Evolutionary conservation across 768 basidiomycete species (phyloP), one percentile per base, ranked within the genome.

Genomic region (Lactarius tabidus): DNA sequence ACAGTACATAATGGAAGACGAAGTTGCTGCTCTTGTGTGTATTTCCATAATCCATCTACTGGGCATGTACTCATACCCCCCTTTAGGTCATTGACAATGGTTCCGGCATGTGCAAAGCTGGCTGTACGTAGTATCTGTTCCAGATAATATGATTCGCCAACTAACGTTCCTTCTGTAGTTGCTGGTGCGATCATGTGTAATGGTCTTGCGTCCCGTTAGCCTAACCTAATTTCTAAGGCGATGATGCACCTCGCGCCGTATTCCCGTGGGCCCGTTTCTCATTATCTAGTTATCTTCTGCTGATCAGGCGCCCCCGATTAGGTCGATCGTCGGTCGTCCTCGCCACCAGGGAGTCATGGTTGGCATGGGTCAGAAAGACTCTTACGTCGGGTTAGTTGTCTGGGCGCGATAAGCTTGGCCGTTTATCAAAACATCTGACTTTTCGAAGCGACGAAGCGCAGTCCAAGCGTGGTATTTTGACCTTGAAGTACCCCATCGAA

Each of bases 101-200:
- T 75, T 98, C 95, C 74, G 96, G 95, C 79, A 98, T 98, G 95
- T 98, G 96, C 90, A 98, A 98, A 82, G 96, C 96, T 86, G 96
- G 96, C 80, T 93, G 91, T 93, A 77, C 73, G 90, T 88, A 35
- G 23, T 18, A 53, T 59, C 12, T 35, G 5, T 59, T 41, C 39
- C 31, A 35, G 6, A 43, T 36, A 54, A 28, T 31, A 15, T 12
- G 17, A n/a, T n/a, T n/a, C n/a, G n/a, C n/a, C 29, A 18, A 29
- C 52, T 53, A 26, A 64, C 41, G 14, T 59, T 20, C 15, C 17
- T 43, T 41, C 10, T 41, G 15, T 35, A 64, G 63, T 64, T 59
- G 57, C 63, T 26, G 57, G 63, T 64, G 12, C 28, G 63, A 26
- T 52, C 26, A 10, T 20, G 31, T 15, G 23, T 17, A 7, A 15